Evolutionary conservation across 441 rosid genomes (phyloP), one percentile per base, ranked within the genome.

Genomic region (Populus trichocarpa): DNA sequence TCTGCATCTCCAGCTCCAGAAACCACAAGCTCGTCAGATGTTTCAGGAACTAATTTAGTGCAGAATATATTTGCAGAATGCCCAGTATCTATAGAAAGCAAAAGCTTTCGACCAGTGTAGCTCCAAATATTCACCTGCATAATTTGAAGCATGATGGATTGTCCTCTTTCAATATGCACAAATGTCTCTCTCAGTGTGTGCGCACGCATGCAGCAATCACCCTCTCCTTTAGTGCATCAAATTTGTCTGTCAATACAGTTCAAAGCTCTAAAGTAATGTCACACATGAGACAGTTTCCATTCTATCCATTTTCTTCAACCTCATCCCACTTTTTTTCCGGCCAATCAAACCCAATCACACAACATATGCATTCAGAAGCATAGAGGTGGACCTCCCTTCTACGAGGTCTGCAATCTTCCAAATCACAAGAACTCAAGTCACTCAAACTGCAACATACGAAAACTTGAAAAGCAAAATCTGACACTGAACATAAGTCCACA

Each of bases 1-100:
- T 96, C 98, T 61, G 94, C 96, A 90, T 96, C 99, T 77, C 95
- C 99, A 83, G 99, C 98, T 80, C 98, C 97, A 12, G 98, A 96
- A 36, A 87, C 96, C 67, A 96, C 92, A 70, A 92, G 94, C 81
- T 94, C 98, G 81, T 97, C 97, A 35, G 95, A 92, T 66, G 99
- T 94, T 87, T 97, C 98, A 81, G 99, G 99, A 80, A 97, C 85
- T 84, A 97, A 94, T 84, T 94, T 94, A 69, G 98, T 84, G 78
- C 99, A 92, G 82, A 96, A 96, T 77, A 96, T 92, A 79, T 96
- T 94, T 40, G 94, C 92, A 69, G 95, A 72, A 81, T 94, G 98
- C 72, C 98, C 97, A 25, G 95, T 88, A 66, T 94, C 98, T 78
- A 94, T 84, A 82, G 98, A 94, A 79, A 90, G 97, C 91, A 97